Evolutionary conservation across 2,329 filamentous ascomycete species (phyloP).

Genomic region (Fusarium coffeatum): DNA sequence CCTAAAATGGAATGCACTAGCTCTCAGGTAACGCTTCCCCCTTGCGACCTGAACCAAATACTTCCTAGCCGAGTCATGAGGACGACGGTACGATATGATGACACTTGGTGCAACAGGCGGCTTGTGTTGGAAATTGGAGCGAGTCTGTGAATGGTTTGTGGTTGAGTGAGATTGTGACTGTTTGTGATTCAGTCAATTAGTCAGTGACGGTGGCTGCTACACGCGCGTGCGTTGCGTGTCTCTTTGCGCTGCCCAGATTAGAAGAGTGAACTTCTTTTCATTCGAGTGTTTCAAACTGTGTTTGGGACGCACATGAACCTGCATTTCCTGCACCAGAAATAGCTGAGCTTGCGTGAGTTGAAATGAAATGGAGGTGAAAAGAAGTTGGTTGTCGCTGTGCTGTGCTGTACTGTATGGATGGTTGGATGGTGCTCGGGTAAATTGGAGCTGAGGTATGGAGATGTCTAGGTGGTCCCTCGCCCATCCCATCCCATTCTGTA

Average conservation of each 20-base stretch:
- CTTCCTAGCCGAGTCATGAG: conserved; percentile 35
- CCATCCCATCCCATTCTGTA: not conserved
- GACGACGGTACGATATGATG: conserved; percentile 2
- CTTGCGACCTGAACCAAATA: conserved; percentile 10
- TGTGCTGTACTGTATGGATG: not conserved
- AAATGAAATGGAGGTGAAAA: conserved; percentile 27
- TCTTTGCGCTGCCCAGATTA: conserved; percentile 6
- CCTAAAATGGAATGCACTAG: not conserved
- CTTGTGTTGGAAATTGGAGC: conserved; percentile 5
- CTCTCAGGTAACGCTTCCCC: conserved; percentile 12
- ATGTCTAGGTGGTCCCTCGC: conserved; percentile 3
- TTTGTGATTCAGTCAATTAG: conserved; percentile 7
- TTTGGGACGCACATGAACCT: conserved; percentile 26
- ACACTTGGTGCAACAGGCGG: conserved; percentile 25
- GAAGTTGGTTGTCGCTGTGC: conserved; percentile 8
- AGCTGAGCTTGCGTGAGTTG: conserved; percentile 30
- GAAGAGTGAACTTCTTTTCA: conserved; percentile 4
- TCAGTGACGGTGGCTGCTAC: not conserved
- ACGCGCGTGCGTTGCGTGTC: conserved; percentile 13
- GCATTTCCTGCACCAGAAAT: conserved; percentile 11
- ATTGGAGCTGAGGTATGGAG: conserved; percentile 8
- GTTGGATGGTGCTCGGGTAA: conserved; percentile 1
- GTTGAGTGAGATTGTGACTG: conserved; percentile 20
- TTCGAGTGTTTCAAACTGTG: conserved; percentile 21
- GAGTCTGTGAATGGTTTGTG: conserved; percentile 9